These are phyloP conservation scores for Phoma sp. DNA, from an alignment of 2,329 filamentous ascomycete genomes.

Conservation along the genomic window DNA sequence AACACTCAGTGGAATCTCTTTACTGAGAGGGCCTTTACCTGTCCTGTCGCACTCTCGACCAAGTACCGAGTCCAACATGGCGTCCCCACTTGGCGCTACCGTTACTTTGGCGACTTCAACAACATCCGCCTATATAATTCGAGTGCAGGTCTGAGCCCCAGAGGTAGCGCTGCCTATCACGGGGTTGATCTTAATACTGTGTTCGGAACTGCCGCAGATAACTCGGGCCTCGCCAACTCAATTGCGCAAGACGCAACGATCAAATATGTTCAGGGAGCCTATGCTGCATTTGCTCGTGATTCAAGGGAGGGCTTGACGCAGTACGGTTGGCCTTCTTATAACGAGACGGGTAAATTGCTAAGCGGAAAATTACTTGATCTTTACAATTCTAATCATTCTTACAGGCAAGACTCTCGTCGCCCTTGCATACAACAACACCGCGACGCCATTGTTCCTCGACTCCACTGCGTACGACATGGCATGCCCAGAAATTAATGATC, in stretches of 20 bases:
- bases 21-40: slow-evolving; percentile 32
- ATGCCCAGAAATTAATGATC: slow-evolving; percentile 33
- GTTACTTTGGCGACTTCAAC: slow-evolving; percentile 45
- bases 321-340: slow-evolving; percentile 42
- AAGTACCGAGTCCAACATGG: slow-evolving; percentile 29
- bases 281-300: slow-evolving; percentile 44
- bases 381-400: background rate
- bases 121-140: slow-evolving; percentile 43
- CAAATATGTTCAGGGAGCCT: slow-evolving; percentile 43
- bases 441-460: slow-evolving; percentile 25
- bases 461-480: slow-evolving; percentile 27
- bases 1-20: slow-evolving; percentile 35
- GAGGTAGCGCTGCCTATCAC: slow-evolving; percentile 47
- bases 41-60: slow-evolving; percentile 26
- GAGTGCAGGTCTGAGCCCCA: slow-evolving; percentile 29
- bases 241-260: slow-evolving; percentile 35
- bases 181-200: slow-evolving; percentile 44
- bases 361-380: background rate
- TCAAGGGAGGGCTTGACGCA: slow-evolving; percentile 36
- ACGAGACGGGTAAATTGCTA: slow-evolving; percentile 17
- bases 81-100: slow-evolving; percentile 47
- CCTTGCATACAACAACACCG: slow-evolving; percentile 28
- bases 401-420: slow-evolving; percentile 26
- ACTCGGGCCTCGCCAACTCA: slow-evolving; percentile 30
- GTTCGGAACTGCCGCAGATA: slow-evolving; percentile 40